Evolutionary conservation across 176 grass and related monocot species (phyloP), one percentile per base, ranked within the genome.

Genomic region (Oryza brachyantha): DNA sequence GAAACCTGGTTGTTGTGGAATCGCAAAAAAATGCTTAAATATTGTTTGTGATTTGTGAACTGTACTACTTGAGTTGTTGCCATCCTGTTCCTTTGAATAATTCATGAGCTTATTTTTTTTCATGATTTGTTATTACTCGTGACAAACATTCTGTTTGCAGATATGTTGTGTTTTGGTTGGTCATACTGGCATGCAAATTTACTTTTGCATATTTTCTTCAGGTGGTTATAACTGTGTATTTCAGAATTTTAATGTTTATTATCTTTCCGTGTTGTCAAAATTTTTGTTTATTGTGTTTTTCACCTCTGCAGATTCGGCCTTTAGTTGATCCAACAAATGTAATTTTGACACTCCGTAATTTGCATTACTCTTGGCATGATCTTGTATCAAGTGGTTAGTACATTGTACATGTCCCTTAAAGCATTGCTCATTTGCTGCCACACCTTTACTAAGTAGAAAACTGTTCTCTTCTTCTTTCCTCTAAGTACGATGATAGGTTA

Each of bases 121-220:
- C 43, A 29, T 79, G 25, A 8, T 66, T 6, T 78, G 13, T 79
- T 65, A 66, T 81, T 82, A 64, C 22, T 79, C 36, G 22, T 52
- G 42, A 21, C n/a, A 29, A n/a, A 16, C 60, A 69, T 74, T 68
- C 31, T 84, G 35, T 58, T 58, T 83, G 72, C 89, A 98, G 95
- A 84, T 98, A 98, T 57, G 89, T 98, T 48, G 37, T 90, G 41
- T 90, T 89, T 90, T 98, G 95, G 95, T 46, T 98, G 80, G 83
- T 85, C 64, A 88, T 94, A 86, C 77, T 98, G 37, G 77, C 85
- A 11, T 91, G 92, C 95, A 98, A 98, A 36, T 98, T 98, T 81
- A 75, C 88, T 42, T 98, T 98, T 83, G 86, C 95, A 52, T 98
- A 98, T 89, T 98, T 90, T 81, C 95, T 98, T 46, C 95, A 98